Base-by-base conservation (phyloP, 176 grass and related monocot genomes). In the Tillandsia leiboldiana region DNA sequence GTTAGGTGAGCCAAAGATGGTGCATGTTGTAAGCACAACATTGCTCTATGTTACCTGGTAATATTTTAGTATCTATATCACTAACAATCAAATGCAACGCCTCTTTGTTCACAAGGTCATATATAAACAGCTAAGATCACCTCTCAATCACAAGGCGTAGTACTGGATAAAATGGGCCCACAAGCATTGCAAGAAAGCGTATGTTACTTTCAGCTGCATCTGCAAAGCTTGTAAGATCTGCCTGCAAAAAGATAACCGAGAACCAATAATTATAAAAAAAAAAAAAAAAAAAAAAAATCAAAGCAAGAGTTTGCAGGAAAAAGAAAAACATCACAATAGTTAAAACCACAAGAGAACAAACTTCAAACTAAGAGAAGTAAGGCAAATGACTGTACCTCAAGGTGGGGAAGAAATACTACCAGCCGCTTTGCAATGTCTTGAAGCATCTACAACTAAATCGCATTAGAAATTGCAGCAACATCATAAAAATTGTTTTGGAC, bases 141-240 rank as follows among this genome's bases (percentile, higher is more conserved):
- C 92, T 96, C 83, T 96, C 86, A 63, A 82, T 89, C 82, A 86
- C 75, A 83, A 96, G 88, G 66, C 70, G 81, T 33, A 96, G 86
- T 70, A 96, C 84, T 2, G 92, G 88, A 75, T 87, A 96, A 73
- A 96, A 91, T 76, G 92, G 92, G 9, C 92, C 92, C 80, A 86
- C 88, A 78, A 96, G 88, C 76, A 91, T 81, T 69, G 86, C 88
- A 70, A 96, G 80, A 78, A 96, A 91, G 1, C 64, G 80, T 51
- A 89, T 76, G 33, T 74, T 91, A 73, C 56, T 85, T 64, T 96
- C 88, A 48, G 85, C 84, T 63, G 77, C 75, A 65, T 91, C 92
- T 33, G 65, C 12, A 11, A 90, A n/a, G 56, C 73, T 91, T 69
- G 74, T 84, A 79, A 96, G 81, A 71, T 91, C 92, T 80, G 80